Base-by-base conservation (phyloP, 768 basidiomycete genomes). In the Phylloporus rhodoxanthus region DNA sequence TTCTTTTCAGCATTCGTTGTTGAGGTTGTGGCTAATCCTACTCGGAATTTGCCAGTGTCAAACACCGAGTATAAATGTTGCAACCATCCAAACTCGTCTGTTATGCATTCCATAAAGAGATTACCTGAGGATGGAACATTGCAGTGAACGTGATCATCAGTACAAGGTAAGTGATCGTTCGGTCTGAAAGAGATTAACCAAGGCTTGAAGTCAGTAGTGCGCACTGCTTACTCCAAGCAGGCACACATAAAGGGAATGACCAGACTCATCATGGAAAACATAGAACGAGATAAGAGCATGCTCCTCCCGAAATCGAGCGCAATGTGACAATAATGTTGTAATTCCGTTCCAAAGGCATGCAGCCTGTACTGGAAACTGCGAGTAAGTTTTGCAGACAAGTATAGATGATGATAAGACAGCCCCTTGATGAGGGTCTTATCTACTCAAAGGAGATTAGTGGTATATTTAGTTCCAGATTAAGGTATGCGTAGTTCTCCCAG, bases 11-110 rank as follows among this genome's bases (percentile, higher is more conserved):
- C 72, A 11, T 56, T 53, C 1, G 83, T 84, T 64, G 70, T 77
- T 11, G 52, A n/a, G 0, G 67, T 68, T 13, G 52, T 66, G 8
- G 65, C 60, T 15, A 67, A 13, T 14, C 65, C 65, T 15, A 68
- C 56, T 48, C 29, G 51, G 20, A 39, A 14, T 14, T 58, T 65
- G 8, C 10, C 19, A 2, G 75, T 73, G 51, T 80, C 78, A 45
- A 64, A 78, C 5, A 76, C 76, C 25, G 71, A 75, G 64, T 84
- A 82, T 73, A 78, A 84, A n/a, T 80, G 76, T 57, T 84, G 78
- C 53, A 82, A 61, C 72, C 77, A 82, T 7, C 61, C 73, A 48
- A 79, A 80, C 4, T 80, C 79, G 50, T 80, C 80, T 79, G 57
- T 43, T 23, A 8, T 10, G 10, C 11, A 11, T 23, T 23, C 5